These are phyloP conservation scores for Crithidia sp. DNA, from an alignment of 208 protist genomes.

Conservation along the genomic window DNA sequence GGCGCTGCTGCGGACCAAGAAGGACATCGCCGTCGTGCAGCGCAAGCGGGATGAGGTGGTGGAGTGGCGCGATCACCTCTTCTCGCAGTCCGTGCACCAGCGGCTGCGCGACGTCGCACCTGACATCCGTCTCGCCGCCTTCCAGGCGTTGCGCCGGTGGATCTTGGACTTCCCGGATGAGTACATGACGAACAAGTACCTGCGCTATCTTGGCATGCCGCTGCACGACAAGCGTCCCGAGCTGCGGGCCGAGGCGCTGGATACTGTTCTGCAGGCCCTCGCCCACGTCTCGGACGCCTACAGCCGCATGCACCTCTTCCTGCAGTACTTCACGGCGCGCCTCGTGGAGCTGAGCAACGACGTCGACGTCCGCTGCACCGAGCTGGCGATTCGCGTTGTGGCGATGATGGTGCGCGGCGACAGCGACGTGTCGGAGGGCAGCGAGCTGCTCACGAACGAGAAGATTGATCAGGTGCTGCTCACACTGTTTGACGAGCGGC, in stretches of 20 bases:
- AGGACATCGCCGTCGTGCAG: constrained; percentile 55
- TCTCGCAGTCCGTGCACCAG: constrained; percentile 83
- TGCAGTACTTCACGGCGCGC: constrained; percentile 83
- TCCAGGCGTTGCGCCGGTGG: constrained; percentile 79
- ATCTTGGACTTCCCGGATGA: constrained; percentile 76
- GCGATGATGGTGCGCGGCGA: constrained; percentile 77
- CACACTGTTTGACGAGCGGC: constrained; percentile 89
- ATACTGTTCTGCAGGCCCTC: constrained; percentile 75
- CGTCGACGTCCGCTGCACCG: constrained; percentile 77
- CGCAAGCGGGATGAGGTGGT: constrained; percentile 47
- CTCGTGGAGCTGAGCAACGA: constrained; percentile 88
- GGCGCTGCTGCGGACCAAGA: constrained; percentile 46
- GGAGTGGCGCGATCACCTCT: constrained; percentile 76
- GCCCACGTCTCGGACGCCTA: constrained; percentile 60
- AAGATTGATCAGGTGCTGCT: constrained; percentile 83
- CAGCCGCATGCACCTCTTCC: constrained; percentile 81
- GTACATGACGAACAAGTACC: constrained; percentile 90
- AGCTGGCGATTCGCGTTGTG: constrained; percentile 85
- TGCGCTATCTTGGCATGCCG: constrained; percentile 91
- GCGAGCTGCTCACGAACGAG: constrained; percentile 75
- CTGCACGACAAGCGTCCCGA: constrained; percentile 87
- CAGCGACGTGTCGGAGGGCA: constrained; percentile 58
- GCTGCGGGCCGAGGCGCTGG: constrained; percentile 77
- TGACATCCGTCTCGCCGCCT: constrained; percentile 77
- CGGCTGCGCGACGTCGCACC: constrained; percentile 85